Conservation (phyloP, 1,284 basidiomycete species). For the Irpex sp. region DNA sequence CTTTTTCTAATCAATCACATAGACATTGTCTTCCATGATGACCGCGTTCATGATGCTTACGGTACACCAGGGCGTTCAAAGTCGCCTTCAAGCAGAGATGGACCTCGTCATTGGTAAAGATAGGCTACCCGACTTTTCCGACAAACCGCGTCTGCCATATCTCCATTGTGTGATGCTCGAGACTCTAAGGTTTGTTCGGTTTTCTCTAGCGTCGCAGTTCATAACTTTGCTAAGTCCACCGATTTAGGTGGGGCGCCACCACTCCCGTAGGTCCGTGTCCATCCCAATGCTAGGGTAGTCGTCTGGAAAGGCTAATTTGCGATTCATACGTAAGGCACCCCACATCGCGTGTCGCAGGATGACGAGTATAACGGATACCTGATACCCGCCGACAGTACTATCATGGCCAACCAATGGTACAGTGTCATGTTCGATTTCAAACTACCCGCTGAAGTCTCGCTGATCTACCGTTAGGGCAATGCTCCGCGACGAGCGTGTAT, state of each 20-base stretch:
- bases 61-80: slow-evolving; percentile 27
- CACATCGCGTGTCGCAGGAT: slow-evolving; percentile 15
- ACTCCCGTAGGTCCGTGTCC: background rate
- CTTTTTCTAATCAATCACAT: background rate
- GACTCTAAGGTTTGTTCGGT: slow-evolving; percentile 14
- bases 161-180: slow-evolving; percentile 31
- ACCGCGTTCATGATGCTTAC: slow-evolving; percentile 28
- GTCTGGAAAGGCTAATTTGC: background rate
- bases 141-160: slow-evolving; percentile 29
- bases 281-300: background rate
- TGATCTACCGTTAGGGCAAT: background rate
- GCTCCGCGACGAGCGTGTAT: background rate
- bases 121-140: slow-evolving; percentile 30
- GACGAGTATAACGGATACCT: slow-evolving; percentile 17
- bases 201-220: no score
- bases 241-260: background rate
- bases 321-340: slow-evolving; percentile 8
- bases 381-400: slow-evolving; percentile 22
- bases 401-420: slow-evolving; percentile 17
- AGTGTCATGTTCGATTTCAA: background rate
- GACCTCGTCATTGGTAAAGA: slow-evolving; percentile 28
- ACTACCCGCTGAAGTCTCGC: background rate
- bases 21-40: slow-evolving; percentile 12
- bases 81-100: slow-evolving; percentile 29
- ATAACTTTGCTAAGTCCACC: no score